Evolutionary conservation across 495 filamentous ascomycete species (phyloP), one percentile per base, ranked within the genome.

Genomic region (Neurospora sp.): DNA sequence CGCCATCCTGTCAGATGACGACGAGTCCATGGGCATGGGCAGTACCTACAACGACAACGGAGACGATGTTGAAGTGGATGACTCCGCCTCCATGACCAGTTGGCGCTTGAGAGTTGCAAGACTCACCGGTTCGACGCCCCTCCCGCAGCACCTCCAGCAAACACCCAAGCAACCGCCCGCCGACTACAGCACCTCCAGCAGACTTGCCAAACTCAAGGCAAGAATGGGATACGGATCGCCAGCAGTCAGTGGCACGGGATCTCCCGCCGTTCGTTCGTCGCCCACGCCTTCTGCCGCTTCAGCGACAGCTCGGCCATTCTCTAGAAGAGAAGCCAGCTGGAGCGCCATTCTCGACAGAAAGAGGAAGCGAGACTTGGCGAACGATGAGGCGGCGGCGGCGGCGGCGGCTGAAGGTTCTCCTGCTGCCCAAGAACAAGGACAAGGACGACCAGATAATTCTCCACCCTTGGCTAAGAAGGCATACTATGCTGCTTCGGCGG

Each of bases 381-480:
- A 27, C 31, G 31, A 68, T 10, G 42, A 46, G 42, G 18, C 7
- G 42, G 42, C 42, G 2, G 18, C 6, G 40, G 41, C 42, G 18
- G 18, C 42, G 8, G 42, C 42, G 53, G 27, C 37, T 61, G 41
- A 71, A 71, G 14, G 38, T 40, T 9, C 68, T 40, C n/a, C 31
- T 39, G 72, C 27, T 66, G 53, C 14, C 53, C 22, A 35, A 66
- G 14, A 39, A 48, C 20, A 40, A 70, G 14, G 59, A 12, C 18
- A 10, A n/a, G 68, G 44, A 61, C 7, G 48, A 16, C 42, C 59
- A 48, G 46, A 72, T 1, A 31, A 44, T 31, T 72, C 53, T 35
- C 69, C 75, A 10, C 69, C 71, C 5, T 48, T 61, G 61, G 71
- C 66, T 12, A 71, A 42, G 40, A 75, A 76, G 68, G 40, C 40